Evolutionary conservation across 371 early-diverging fungal genomes (phyloP).

Genomic region (Rhizopus sp.): DNA sequence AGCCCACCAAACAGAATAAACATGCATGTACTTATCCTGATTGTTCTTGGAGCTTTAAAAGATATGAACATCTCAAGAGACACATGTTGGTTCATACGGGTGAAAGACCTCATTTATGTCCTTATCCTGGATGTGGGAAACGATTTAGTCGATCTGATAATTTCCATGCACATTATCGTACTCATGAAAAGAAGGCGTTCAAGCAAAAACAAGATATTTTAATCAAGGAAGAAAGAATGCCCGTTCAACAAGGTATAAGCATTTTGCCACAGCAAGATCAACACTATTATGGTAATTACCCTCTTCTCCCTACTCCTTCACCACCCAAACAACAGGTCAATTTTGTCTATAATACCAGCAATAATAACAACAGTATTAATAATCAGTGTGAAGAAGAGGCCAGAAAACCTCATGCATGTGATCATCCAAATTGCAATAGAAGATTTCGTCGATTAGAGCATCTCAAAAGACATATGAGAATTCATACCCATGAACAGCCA

Average conservation of each 20-base stretch:
- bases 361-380: slow-evolving; percentile 8
- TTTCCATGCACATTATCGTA: slow-evolving; percentile 62
- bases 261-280: slow-evolving; percentile 13
- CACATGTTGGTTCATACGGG: slow-evolving; percentile 77
- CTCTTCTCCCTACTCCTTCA: slow-evolving; percentile 23
- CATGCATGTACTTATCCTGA: slow-evolving; percentile 59
- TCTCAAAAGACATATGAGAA: slow-evolving; percentile 85
- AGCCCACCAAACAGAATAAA: slow-evolving; percentile 46
- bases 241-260: neutral
- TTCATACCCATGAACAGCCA: slow-evolving; percentile 84
- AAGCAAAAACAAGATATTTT: slow-evolving; percentile 28
- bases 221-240: slow-evolving; percentile 16
- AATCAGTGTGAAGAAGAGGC: slow-evolving; percentile 14
- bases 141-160: slow-evolving; percentile 80
- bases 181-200: slow-evolving; percentile 51
- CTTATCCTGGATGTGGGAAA: slow-evolving; percentile 68
- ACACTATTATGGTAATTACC: slow-evolving; percentile 14
- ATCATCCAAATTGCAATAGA: slow-evolving; percentile 54
- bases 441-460: slow-evolving; percentile 85
- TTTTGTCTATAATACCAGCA: slow-evolving; percentile 15
- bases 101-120: slow-evolving; percentile 69
- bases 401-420: slow-evolving; percentile 57
- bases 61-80: slow-evolving; percentile 85
- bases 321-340: slow-evolving; percentile 10
- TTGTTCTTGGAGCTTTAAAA: slow-evolving; percentile 70